Evolutionary conservation across 2,329 filamentous ascomycete genomes (phyloP), one percentile per base, ranked within the genome.

Genomic region (Colletotrichum orchidophilum): DNA sequence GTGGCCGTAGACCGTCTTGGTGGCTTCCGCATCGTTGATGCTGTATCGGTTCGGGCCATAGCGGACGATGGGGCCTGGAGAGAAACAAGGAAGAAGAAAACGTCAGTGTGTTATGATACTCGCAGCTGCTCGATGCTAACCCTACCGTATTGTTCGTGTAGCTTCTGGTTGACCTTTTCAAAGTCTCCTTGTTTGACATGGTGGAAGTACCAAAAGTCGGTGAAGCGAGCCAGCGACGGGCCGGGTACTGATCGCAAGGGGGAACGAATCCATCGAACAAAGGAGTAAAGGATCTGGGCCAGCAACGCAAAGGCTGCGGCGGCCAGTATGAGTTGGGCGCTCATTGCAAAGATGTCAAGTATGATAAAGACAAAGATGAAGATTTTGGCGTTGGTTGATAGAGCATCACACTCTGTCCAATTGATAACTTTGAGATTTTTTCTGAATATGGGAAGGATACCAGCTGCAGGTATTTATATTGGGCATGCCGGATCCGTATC

Each of bases 41-140:
- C 82, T 85, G 65, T 86, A 87, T 8, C 86, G 81, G 21, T 84
- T 80, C 0, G 85, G 85, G 0, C 83, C 84, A 65, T 87, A 81
- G 0, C 86, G 83, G 0, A 87, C 80, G n/a, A 87, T 76, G 0
- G 79, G 71, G 0, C 81, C 81, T 79, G 26, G 8, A n/a, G 24
- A 29, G 12, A 39, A 18, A 3, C 11, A 21, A 21, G 21, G n/a
- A n/a, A n/a, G n/a, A n/a, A n/a, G n/a, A n/a, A 39, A 27, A 21
- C 13, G 8, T 46, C 31, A 18, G 18, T 13, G 6, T 5, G 49
- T 39, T 21, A 6, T 4, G 24, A 5, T 55, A 3, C 8, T 26
- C 15, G 7, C 5, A 4, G 2, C 5, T 7, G 15, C 21, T n/a
- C 4, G 49, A 8, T n/a, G n/a, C 11, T 9, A 13, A 29, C 58